phyloP scores from a whole-genome alignment of 2,329 filamentous ascomycete genomes.

The Fusarium staphyleae region DNA sequence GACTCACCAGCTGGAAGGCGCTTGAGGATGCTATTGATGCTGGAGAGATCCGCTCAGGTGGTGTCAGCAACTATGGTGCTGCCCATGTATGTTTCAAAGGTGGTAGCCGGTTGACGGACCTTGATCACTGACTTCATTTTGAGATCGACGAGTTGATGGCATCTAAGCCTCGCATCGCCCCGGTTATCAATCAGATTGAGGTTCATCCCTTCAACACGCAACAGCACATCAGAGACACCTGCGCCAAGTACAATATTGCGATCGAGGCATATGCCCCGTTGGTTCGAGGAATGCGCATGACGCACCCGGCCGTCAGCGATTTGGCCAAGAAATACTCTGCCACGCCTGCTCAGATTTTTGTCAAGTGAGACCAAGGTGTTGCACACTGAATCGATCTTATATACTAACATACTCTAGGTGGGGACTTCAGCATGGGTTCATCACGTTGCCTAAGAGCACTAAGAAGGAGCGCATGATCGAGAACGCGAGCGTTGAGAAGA shows the following conservation, averaged over 20 bases:
- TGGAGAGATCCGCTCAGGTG: conserved; percentile 74
- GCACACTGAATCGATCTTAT: accelerated
- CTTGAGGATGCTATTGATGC: conserved; percentile 77
- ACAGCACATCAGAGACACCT: conserved; percentile 69
- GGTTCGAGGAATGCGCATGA: conserved; percentile 73
- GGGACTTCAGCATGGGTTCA: conserved; percentile 77
- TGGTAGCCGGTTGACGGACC: no score
- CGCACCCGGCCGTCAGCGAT: conserved; percentile 66
- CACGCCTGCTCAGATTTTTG: conserved; percentile 75
- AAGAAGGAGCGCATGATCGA: conserved; percentile 67
- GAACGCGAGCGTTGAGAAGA: conserved; percentile 67
- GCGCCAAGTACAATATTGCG: conserved; percentile 70
- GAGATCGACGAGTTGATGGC: conserved; percentile 74
- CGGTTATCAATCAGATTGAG: conserved; percentile 82
- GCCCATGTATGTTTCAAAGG: conserved; percentile 64
- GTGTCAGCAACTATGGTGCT: conserved; percentile 81
- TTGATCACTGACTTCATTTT: neutral
- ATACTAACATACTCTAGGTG: conserved; percentile 56
- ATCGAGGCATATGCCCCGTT: conserved; percentile 84
- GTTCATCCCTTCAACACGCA: conserved; percentile 84
- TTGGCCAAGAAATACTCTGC: conserved; percentile 73
- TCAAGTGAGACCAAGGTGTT: conserved; percentile 52
- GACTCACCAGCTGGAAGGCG: conserved; percentile 77
- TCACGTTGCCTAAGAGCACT: conserved; percentile 77
- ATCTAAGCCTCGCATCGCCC: conserved; percentile 65